Evolutionary conservation across 257 asterid genomes (phyloP).

Genomic region (Rauvolfia tetraphylla): DNA sequence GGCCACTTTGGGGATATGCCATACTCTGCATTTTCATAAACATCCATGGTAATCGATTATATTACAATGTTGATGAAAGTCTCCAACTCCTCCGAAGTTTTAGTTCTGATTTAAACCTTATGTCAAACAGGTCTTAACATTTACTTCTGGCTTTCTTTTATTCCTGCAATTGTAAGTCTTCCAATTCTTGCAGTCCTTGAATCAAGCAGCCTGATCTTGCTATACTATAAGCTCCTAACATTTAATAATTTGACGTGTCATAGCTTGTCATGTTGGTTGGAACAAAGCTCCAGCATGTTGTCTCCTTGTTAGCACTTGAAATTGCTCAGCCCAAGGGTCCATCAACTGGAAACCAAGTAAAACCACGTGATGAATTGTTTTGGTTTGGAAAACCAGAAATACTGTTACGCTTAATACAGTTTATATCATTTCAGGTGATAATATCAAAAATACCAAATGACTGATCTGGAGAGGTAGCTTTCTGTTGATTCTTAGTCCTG

Average conservation of each 20-base stretch:
- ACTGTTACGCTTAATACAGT: constrained; percentile 67
- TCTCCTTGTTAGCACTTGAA: constrained; percentile 80
- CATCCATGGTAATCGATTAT: constrained; percentile 56
- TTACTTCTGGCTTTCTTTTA: constrained; percentile 85
- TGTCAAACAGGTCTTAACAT: constrained; percentile 67
- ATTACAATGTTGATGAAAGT: neutral
- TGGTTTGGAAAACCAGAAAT: constrained; percentile 92
- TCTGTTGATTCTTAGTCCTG: constrained; percentile 7
- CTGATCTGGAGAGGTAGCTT: constrained; percentile 1
- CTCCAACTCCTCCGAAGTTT: constrained; percentile 1
- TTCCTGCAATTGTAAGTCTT: constrained; percentile 75
- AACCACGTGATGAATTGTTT: constrained; percentile 79
- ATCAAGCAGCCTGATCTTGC: neutral
- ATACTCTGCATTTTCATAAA: constrained; percentile 84
- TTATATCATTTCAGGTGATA: constrained; percentile 86
- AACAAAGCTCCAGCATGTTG: constrained; percentile 87
- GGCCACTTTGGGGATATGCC: constrained; percentile 93
- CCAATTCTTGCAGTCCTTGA: neutral
- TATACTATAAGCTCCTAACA: constrained; percentile 18
- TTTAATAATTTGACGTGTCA: constrained; percentile 13
- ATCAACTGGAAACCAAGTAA: constrained; percentile 49
- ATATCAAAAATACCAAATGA: neutral
- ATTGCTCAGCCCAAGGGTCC: constrained; percentile 58
- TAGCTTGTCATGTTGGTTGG: constrained; percentile 91
- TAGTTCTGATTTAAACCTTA: constrained; percentile 7